Percentiles rank a stretch among this genome's conserved stretches.
Evolutionary conservation across 345 rosid species (phyloP).

Genomic region (Eutrema yunnanense): DNA sequence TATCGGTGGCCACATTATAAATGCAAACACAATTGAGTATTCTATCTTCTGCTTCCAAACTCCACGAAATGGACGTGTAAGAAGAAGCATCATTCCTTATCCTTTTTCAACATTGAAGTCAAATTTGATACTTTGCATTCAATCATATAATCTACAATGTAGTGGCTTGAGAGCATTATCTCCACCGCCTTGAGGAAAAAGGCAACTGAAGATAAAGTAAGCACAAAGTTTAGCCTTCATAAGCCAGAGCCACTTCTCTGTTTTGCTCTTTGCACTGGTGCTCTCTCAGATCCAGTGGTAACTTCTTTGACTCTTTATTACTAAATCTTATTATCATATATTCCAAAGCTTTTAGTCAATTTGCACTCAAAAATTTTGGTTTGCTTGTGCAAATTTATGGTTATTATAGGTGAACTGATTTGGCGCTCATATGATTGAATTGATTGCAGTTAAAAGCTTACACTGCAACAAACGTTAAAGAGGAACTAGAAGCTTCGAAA

Average conservation of each 20-base stretch:
- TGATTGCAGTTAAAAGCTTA: conserved; percentile 58
- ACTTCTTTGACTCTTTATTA: neutral
- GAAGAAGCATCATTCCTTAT: neutral
- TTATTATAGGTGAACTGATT: neutral
- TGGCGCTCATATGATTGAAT: neutral
- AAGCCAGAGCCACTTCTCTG: conserved; percentile 56
- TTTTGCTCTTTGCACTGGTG: conserved; percentile 84
- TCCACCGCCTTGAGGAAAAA: conserved; percentile 73
- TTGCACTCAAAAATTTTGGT: neutral
- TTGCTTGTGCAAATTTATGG: neutral
- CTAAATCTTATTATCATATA: neutral
- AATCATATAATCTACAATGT: neutral
- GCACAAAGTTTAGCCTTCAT: conserved; percentile 54
- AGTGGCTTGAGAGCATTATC: conserved; percentile 87
- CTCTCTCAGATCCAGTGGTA: conserved; percentile 87
- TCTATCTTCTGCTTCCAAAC: conserved; percentile 67
- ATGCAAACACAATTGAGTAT: conserved; percentile 83
- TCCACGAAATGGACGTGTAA: conserved; percentile 74
- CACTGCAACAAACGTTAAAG: conserved; percentile 53
- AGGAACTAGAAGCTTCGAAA: conserved; percentile 62
- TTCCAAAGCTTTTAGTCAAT: neutral
- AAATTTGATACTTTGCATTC: neutral
- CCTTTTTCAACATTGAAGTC: neutral
- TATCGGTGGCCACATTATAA: conserved; percentile 69
- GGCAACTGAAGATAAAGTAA: conserved; percentile 54